Conservation (phyloP, 305 asterid species). For the Ajuga reptans region DNA sequence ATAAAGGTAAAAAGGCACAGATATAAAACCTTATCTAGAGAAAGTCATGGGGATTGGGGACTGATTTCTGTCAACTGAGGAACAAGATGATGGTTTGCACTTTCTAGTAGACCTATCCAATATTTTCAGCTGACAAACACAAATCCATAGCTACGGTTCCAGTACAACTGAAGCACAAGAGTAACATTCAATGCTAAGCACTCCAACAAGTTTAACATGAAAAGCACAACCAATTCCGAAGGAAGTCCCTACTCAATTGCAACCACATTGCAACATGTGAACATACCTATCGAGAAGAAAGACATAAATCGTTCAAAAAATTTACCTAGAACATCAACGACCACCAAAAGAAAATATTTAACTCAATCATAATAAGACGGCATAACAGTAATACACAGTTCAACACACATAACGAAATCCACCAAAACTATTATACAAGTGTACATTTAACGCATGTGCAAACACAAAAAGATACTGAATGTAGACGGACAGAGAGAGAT, state of each 20-base stretch:
- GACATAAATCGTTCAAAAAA: neutral
- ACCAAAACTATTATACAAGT: neutral
- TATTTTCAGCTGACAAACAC: neutral
- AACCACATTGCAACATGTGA: neutral
- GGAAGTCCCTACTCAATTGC: neutral
- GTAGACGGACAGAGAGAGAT: neutral
- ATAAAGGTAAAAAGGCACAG: neutral
- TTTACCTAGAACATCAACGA: neutral
- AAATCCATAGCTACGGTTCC: neutral
- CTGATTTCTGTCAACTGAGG: neutral
- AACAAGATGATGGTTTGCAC: neutral
- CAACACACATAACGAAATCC: neutral
- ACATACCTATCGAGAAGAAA: neutral
- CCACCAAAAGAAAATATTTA: neutral
- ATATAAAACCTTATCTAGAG: neutral
- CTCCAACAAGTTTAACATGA: neutral
- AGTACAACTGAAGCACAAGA: neutral
- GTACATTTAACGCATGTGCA: neutral
- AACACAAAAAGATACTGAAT: constrained; percentile 3
- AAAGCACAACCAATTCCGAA: neutral
- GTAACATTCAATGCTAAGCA: neutral
- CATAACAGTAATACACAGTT: neutral
- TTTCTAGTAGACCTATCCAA: neutral
- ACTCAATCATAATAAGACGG: constrained; percentile 3
- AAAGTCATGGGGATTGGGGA: neutral